phyloP scores from a whole-genome alignment of 441 rosid genomes.

The Populus hybrid region DNA sequence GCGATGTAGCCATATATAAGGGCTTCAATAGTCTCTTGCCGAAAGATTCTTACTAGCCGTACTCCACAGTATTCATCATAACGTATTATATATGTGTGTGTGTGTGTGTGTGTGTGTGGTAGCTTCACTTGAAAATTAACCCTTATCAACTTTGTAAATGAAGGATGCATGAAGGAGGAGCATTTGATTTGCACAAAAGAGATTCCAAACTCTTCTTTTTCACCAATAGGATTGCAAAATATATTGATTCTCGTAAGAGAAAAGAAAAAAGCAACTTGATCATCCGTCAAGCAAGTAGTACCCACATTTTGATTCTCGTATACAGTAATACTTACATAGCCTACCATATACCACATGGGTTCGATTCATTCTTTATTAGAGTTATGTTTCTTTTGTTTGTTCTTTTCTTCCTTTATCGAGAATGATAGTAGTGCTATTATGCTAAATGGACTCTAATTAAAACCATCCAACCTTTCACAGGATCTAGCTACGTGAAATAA shows the following conservation, averaged over 20 bases:
- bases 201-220: slow-evolving; percentile 25
- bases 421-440: background rate
- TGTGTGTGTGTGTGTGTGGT: too few relatives aligned
- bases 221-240: background rate
- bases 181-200: slow-evolving; percentile 20
- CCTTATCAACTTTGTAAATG: slow-evolving; percentile 5
- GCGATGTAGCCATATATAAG: background rate
- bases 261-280: background rate
- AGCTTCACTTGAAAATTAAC: too few relatives aligned
- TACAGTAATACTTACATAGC: background rate
- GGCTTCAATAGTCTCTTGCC: slow-evolving; percentile 15
- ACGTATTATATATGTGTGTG: too few relatives aligned
- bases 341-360: background rate
- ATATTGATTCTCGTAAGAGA: too few relatives aligned
- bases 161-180: background rate
- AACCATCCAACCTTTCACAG: slow-evolving; percentile 36
- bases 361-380: background rate
- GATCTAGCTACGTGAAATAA: slow-evolving; percentile 6
- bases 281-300: background rate
- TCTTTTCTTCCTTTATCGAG: background rate
- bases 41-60: slow-evolving; percentile 21
- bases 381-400: too few relatives aligned
- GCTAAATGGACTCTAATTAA: slow-evolving; percentile 8
- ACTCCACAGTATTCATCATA: too few relatives aligned
- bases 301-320: background rate